Evolutionary conservation across 2,329 filamentous ascomycete genomes (phyloP).

Genomic region (Cercospora berteroae): DNA sequence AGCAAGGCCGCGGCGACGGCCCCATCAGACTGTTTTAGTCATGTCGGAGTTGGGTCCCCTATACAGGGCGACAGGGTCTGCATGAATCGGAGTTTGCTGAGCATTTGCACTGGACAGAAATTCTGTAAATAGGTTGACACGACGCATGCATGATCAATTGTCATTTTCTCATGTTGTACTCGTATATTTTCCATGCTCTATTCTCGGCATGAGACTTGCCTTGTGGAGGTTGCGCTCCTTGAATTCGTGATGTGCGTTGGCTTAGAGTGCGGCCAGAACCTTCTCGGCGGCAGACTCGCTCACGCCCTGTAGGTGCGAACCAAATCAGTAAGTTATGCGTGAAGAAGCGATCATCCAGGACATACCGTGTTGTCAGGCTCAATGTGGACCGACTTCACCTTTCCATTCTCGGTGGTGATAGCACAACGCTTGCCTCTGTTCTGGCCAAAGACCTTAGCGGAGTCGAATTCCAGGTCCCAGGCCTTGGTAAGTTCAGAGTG

Average conservation of each 20-base stretch:
- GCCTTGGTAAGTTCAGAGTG: conserved; percentile 76
- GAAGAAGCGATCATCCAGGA: background rate
- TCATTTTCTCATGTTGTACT: background rate
- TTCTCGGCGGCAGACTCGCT: conserved; percentile 16
- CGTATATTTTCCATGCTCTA: background rate
- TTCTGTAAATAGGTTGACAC: conserved; percentile 5
- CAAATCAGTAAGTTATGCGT: background rate
- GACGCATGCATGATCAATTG: background rate
- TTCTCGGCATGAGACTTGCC: background rate
- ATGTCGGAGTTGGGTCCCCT: conserved; percentile 8
- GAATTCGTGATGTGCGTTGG: background rate
- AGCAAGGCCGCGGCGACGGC: conserved; percentile 17
- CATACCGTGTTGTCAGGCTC: conserved; percentile 64
- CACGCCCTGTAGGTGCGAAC: background rate
- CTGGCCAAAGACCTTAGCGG: conserved; percentile 74
- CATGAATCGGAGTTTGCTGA: conserved; percentile 3
- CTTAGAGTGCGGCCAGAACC: conserved; percentile 9
- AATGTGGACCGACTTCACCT: conserved; percentile 75
- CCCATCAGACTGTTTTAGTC: conserved; percentile 10
- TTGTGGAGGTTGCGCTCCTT: background rate
- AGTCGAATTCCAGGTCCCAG: conserved; percentile 80
- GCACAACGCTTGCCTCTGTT: conserved; percentile 85
- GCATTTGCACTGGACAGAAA: conserved; percentile 8
- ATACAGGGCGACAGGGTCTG: background rate
- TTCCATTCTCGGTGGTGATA: conserved; percentile 77